Evolutionary conservation across 495 filamentous ascomycete genomes (phyloP).

Genomic region (Viridothelium virens): DNA sequence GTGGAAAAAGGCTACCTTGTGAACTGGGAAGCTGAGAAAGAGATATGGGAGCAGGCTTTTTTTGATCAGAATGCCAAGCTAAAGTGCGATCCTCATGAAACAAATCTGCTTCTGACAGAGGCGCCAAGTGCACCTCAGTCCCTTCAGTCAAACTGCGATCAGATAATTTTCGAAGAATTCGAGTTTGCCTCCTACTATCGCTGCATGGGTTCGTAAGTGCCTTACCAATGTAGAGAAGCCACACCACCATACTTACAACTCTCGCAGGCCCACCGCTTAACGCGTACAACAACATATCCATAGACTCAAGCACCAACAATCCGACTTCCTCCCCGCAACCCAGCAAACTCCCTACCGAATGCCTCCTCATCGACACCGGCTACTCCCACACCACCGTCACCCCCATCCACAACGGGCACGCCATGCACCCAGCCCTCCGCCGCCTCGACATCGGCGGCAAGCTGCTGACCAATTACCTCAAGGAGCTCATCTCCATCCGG

Average conservation of each 20-base stretch:
- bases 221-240: neutral
- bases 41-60: conserved; percentile 91
- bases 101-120: conserved; percentile 77
- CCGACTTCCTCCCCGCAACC: conserved; percentile 33
- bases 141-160: conserved; percentile 83
- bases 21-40: conserved; percentile 94
- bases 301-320: conserved; percentile 46
- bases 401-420: conserved; percentile 70
- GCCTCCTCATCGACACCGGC: conserved; percentile 79
- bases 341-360: conserved; percentile 58
- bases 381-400: conserved; percentile 93
- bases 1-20: conserved; percentile 94
- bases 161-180: conserved; percentile 97
- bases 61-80: conserved; percentile 64
- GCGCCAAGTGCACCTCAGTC: conserved; percentile 76
- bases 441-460: conserved; percentile 89
- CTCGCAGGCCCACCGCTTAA: conserved; percentile 63
- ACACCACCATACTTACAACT: neutral
- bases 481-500: conserved; percentile 78
- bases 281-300: conserved; percentile 71
- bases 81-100: conserved; percentile 68
- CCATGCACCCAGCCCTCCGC: conserved; percentile 73
- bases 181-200: conserved; percentile 84
- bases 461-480: conserved; percentile 88
- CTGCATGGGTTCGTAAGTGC: conserved; percentile 52